phyloP scores from a whole-genome alignment of 2,329 filamentous ascomycete genomes.

The Incumbomyces delicatus region DNA sequence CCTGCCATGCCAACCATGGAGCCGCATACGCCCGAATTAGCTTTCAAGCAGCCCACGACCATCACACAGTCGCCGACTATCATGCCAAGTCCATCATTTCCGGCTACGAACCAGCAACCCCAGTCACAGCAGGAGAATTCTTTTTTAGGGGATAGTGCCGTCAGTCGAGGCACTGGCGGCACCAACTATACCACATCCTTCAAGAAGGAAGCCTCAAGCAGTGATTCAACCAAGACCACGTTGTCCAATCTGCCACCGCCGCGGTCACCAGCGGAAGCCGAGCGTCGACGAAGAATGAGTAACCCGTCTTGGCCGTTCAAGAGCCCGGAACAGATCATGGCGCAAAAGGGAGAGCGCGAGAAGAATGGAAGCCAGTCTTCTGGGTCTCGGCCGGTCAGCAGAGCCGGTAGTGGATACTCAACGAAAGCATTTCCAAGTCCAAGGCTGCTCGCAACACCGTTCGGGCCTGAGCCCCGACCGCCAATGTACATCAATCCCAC shows the following conservation, averaged over 20 bases:
- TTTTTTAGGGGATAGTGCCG: conserved; percentile 10
- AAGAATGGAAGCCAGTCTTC: conserved; percentile 12
- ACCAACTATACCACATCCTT: conserved; percentile 2
- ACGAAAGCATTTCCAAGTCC: conserved; percentile 15
- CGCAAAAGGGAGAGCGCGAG: conserved; percentile 18
- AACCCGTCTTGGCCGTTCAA: conserved; percentile 22
- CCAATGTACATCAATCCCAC: conserved; percentile 22
- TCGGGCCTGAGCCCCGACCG: conserved; percentile 16
- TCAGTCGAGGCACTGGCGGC: conserved; percentile 9
- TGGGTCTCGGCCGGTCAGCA: conserved; percentile 16
- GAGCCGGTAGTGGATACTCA: conserved; percentile 20
- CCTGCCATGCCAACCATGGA: conserved; percentile 7
- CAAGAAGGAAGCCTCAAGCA: conserved; percentile 9
- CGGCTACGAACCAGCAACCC: background rate
- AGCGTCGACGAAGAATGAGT: conserved; percentile 18
- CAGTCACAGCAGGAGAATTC: conserved; percentile 1
- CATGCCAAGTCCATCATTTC: conserved; percentile 1
- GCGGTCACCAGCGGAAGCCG: conserved; percentile 18
- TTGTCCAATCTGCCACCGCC: conserved; percentile 13
- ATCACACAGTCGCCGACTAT: conserved; percentile 1
- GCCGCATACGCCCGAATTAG: conserved; percentile 3
- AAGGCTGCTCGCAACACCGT: conserved; percentile 7
- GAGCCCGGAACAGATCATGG: conserved; percentile 21
- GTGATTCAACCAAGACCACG: conserved; percentile 17
- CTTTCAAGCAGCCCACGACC: background rate